These are phyloP conservation scores for Clavispora asparagi DNA, from an alignment of 805 yeast genomes.

Conservation along the genomic window DNA sequence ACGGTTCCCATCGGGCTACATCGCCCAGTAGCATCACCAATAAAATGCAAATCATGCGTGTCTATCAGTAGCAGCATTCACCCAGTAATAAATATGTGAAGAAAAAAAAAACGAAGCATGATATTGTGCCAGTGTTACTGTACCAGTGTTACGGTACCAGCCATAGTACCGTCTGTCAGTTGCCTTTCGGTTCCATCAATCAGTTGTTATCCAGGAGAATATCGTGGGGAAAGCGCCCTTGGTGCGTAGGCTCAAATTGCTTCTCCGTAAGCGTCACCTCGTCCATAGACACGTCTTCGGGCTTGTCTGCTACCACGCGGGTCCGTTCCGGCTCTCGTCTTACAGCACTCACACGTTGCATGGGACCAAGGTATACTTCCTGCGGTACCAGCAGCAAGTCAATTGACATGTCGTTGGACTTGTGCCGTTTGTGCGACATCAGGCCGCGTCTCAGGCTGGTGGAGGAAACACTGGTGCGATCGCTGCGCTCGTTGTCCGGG, in stretches of 20 bases:
- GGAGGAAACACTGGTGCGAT: constrained; percentile 2
- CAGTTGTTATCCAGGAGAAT: constrained; percentile 5
- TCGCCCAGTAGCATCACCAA: too few species aligned
- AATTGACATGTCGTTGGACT: constrained; percentile 24
- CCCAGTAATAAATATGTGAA: too few species aligned
- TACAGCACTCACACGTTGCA: neutral
- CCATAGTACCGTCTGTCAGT: too few species aligned
- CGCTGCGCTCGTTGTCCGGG: neutral
- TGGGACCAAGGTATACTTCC: neutral
- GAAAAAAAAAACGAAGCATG: too few species aligned
- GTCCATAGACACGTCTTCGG: constrained; percentile 14
- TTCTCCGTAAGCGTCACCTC: constrained; percentile 9
- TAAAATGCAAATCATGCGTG: too few species aligned
- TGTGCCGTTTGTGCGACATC: constrained; percentile 33
- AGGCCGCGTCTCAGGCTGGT: constrained; percentile 4
- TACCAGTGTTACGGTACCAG: too few species aligned
- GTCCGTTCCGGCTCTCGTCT: neutral
- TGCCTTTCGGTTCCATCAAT: too few species aligned
- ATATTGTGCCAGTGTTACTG: too few species aligned
- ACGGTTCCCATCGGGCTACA: too few species aligned
- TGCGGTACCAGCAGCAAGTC: constrained; percentile 15
- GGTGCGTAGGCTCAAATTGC: constrained; percentile 2
- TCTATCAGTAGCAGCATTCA: too few species aligned
- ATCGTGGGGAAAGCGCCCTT: constrained; percentile 25
- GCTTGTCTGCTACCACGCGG: constrained; percentile 1